Evolutionary conservation across 345 rosid genomes (phyloP), one percentile per base, ranked within the genome.

Genomic region (Eucalyptus pauciflora): DNA sequence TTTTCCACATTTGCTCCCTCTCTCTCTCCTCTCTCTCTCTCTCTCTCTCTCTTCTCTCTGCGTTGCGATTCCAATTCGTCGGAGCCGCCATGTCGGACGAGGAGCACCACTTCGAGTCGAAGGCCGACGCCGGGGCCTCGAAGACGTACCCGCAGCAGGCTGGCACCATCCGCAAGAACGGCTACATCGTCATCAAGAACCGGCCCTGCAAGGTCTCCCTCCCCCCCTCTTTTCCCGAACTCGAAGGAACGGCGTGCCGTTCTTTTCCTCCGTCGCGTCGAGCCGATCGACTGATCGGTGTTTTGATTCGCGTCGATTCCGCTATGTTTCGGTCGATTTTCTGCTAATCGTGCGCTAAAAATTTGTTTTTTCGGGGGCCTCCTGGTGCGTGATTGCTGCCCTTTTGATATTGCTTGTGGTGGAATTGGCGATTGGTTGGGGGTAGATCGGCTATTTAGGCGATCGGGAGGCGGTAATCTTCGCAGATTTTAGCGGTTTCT

Each of bases 61-160:
- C 62, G 49, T 58, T 16, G 67, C 43, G 16, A 88, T 43, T 71
- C 86, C 62, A 56, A 16, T 76, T 43, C 56, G 43, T 13, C 52
- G 41, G 14, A 45, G 58, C 85, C 25, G 58, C 52, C 45, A 93
- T 93, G 94, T 93, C 94, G 37, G 94, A 93, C 87, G 94, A 93
- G 87, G 94, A 93, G 81, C 94, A 93, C 89, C 92, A 93, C 87
- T 93, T 93, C 69, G 94, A 93, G 81, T 89, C 94, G 13, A 93
- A 93, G 91, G 94, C 91, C 12, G 94, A 93, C 88, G 94, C 94
- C 79, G 94, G 94, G 83, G 93, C 94, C 37, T 93, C 94, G 79
- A 91, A 93, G 91, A 93, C 94, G 31, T 93, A 80, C 80, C 94
- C 93, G n/a, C 94, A 93, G 88, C 93, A 93, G 87, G 94, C 93